phyloP scores from a whole-genome alignment of 495 filamentous ascomycete genomes.

The Trichoderma virens region DNA sequence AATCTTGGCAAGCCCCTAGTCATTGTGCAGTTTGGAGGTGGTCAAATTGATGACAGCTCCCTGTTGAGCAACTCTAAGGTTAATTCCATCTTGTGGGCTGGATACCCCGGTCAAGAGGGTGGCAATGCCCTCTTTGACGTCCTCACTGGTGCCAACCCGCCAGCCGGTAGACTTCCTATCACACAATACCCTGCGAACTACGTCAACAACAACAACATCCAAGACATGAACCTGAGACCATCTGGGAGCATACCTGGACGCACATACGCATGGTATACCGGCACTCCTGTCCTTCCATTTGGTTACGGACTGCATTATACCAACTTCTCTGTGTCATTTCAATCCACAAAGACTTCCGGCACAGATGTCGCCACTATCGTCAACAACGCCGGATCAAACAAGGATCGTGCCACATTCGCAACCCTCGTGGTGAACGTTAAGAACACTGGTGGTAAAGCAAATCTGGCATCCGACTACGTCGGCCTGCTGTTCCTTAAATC shows the following conservation, averaged over 20 bases:
- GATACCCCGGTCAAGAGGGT: slow-evolving; percentile 50
- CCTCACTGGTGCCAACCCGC: slow-evolving; percentile 42
- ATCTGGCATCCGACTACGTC: slow-evolving; percentile 49
- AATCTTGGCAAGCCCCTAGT: slow-evolving; percentile 33
- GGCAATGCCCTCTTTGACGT: slow-evolving; percentile 46
- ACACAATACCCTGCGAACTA: slow-evolving; percentile 43
- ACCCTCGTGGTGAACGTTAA: slow-evolving; percentile 26
- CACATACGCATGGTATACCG: slow-evolving; percentile 39
- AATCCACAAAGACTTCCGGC: slow-evolving; percentile 25
- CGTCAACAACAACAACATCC: slow-evolving; percentile 29
- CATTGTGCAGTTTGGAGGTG: slow-evolving; percentile 38
- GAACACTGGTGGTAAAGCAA: slow-evolving; percentile 43
- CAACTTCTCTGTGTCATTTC: slow-evolving; percentile 43
- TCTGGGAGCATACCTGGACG: slow-evolving; percentile 28
- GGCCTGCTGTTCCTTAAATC: slow-evolving; percentile 45
- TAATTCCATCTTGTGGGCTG: slow-evolving; percentile 38
- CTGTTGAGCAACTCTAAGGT: slow-evolving; percentile 26
- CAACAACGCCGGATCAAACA: slow-evolving; percentile 22
- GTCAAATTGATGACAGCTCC: slow-evolving; percentile 47
- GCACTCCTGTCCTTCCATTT: slow-evolving; percentile 35
- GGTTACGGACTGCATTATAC: slow-evolving; percentile 45
- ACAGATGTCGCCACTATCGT: slow-evolving; percentile 26
- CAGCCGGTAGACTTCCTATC: slow-evolving; percentile 55
- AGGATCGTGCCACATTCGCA: slow-evolving; percentile 39
- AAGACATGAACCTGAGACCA: slow-evolving; percentile 37